phyloP scores from a whole-genome alignment of 2,329 filamentous ascomycete species.

The Talaromyces sp. region DNA sequence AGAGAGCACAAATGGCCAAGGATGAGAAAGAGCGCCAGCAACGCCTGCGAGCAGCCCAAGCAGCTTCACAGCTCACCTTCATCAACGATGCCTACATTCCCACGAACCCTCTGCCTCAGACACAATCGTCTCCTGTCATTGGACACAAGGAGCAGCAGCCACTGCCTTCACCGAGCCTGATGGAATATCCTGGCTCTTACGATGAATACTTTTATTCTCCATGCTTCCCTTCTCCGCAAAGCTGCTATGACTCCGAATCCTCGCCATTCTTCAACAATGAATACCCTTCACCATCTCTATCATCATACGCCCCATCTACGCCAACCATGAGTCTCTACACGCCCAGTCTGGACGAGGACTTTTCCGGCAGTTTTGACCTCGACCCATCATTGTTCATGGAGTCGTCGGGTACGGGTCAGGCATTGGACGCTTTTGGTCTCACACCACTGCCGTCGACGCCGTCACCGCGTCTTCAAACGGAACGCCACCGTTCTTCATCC shows the following conservation, averaged over 20 bases:
- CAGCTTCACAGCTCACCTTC: slow-evolving; percentile 7
- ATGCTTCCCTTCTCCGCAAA: neutral
- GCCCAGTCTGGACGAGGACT: slow-evolving; percentile 7
- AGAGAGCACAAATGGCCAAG: slow-evolving; percentile 9
- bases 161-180: neutral
- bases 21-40: slow-evolving; percentile 11
- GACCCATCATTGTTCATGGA: slow-evolving; percentile 5
- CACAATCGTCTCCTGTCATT: neutral
- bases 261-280: slow-evolving; percentile 4
- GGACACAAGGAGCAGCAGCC: neutral
- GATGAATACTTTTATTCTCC: neutral
- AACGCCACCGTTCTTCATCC: slow-evolving; percentile 5
- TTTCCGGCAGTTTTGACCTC: slow-evolving; percentile 4
- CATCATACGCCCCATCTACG: slow-evolving; percentile 10
- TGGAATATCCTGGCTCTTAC: neutral
- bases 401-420: neutral
- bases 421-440: slow-evolving; percentile 7
- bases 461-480: slow-evolving; percentile 2
- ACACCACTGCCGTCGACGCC: slow-evolving; percentile 1
- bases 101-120: neutral
- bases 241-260: neutral
- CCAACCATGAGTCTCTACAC: slow-evolving; percentile 8
- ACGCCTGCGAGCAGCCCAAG: slow-evolving; percentile 10
- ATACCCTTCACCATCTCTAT: slow-evolving; percentile 9
- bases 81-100: slow-evolving; percentile 8